Base-by-base conservation (phyloP, 148 eudicot species). In the Diospyros lotus region DNA sequence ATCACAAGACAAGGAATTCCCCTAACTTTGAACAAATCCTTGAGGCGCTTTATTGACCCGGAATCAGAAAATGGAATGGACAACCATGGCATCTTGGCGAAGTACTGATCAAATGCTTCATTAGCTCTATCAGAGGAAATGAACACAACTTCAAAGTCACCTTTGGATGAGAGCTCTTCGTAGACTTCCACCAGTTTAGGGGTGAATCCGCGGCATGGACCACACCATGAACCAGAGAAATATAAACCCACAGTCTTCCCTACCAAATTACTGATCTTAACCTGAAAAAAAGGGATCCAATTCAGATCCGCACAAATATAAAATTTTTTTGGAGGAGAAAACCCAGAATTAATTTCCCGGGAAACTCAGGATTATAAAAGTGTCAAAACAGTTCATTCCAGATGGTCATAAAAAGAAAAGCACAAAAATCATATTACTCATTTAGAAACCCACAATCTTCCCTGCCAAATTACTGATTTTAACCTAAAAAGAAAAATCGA, bases 201-300 rank as follows among this genome's bases (percentile, higher is more conserved):
- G 70, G 90, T 87, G 78, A 87, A 87, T 7, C 81, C 62, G 6
- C 81, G 86, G 68, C 90, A 87, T 45, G 90, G 90, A 9, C 87
- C 87, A 42, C 90, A 87, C 90, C 88, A 87, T 55, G 90, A 87
- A 50, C 79, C 90, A 1, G 90, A 84, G 80, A 87, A 87, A 75
- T 87, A 84, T 61, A 87, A 61, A 59, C 86, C 87, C 68, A 84
- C 83, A 66, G 9, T 69, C 64, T 84, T 87, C 68, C 86, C 87
- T 28, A 66, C 73, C 76, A 87, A 62, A 71, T 75, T 79, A 54
- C 75, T 76, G 69, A 87, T 77, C 60, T 84, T 79, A 38, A 84
- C 90, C 88, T 84, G 80, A 60, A 81, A 64, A 58, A 70, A n/a
- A 67, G 28, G 28, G 42, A 51, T 50, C 58, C 18, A 68, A 28